phyloP scores from a whole-genome alignment of 768 basidiomycete genomes.

The Udeniomyces megalosporus region DNA sequence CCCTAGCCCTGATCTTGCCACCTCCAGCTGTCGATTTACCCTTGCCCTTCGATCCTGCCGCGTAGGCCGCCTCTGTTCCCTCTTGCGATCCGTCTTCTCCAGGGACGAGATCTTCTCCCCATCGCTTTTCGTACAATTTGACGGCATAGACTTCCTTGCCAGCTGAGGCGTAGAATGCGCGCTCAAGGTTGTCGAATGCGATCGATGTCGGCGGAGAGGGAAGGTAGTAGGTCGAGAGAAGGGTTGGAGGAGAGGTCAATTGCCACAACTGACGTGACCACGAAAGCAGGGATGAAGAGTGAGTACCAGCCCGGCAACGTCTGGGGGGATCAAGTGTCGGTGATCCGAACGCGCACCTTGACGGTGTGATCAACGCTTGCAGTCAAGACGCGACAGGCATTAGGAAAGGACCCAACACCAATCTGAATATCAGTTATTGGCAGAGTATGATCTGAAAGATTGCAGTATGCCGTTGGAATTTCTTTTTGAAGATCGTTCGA shows the following conservation, averaged over 20 bases:
- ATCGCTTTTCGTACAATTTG: constrained; percentile 8
- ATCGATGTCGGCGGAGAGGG: constrained; percentile 6
- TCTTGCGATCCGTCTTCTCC: constrained; percentile 1
- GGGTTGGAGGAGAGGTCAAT: constrained; percentile 6
- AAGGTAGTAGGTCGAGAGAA: constrained; percentile 13
- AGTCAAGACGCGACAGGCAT: constrained; percentile 54
- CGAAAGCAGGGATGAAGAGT: not conserved
- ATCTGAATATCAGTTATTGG: constrained; percentile 67
- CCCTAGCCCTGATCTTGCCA: constrained; percentile 1
- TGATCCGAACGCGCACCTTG: constrained; percentile 67
- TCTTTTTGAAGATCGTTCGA: constrained; percentile 61
- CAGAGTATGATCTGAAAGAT: constrained; percentile 79
- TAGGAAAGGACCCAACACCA: constrained; percentile 61
- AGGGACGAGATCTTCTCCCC: not conserved
- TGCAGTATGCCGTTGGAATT: constrained; percentile 57
- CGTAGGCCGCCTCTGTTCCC: not conserved
- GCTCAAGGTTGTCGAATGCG: constrained; percentile 10
- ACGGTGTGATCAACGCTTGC: constrained; percentile 77
- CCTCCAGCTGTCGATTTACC: constrained; percentile 2
- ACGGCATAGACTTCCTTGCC: constrained; percentile 15
- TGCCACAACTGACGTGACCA: constrained; percentile 8
- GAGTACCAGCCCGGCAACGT: not conserved
- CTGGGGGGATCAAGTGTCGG: not conserved
- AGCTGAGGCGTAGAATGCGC: constrained; percentile 11
- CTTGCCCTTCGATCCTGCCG: constrained; percentile 2